Evolutionary conservation across 805 yeast genomes (phyloP), one percentile per base, ranked within the genome.

Genomic region (Hermanozyma aechmeae): DNA sequence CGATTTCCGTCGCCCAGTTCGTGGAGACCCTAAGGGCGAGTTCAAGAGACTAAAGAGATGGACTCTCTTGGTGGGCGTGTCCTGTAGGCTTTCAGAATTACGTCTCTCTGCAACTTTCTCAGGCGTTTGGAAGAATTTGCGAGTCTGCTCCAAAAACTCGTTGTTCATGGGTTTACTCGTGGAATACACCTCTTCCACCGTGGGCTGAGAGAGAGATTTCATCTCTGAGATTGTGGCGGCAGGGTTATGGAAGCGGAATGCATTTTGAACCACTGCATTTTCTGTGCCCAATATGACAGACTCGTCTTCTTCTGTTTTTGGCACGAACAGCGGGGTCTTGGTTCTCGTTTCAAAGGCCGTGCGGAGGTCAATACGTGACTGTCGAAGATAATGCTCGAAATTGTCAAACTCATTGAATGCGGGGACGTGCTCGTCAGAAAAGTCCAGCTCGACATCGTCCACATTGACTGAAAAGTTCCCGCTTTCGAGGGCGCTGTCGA

Each of bases 221-320:
- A 29, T 28, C 6, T 40, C 29, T 13, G 43, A 43, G 12, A 56
- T 46, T 24, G 38, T 49, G 13, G 47, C 53, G 8, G 51, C 52
- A 0, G 67, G 67, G 33, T 61, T 61, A 31, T 60, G 65, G 37
- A 60, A 60, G n/a, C n/a, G n/a, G n/a, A n/a, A n/a, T n/a, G n/a
- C n/a, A n/a, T n/a, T n/a, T n/a, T n/a, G n/a, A n/a, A n/a, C n/a
- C n/a, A n/a, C n/a, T n/a, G n/a, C n/a, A n/a, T n/a, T n/a, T n/a
- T n/a, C n/a, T n/a, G n/a, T n/a, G n/a, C n/a, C n/a, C n/a, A n/a
- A n/a, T n/a, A n/a, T n/a, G n/a, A n/a, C n/a, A n/a, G n/a, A n/a
- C n/a, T n/a, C n/a, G n/a, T n/a, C n/a, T n/a, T n/a, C n/a, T n/a
- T n/a, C n/a, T n/a, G n/a, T n/a, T n/a, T n/a, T n/a, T n/a, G n/a